Conservation (phyloP, 2,329 filamentous ascomycete species). For the Geosmithia putterillii region DNA sequence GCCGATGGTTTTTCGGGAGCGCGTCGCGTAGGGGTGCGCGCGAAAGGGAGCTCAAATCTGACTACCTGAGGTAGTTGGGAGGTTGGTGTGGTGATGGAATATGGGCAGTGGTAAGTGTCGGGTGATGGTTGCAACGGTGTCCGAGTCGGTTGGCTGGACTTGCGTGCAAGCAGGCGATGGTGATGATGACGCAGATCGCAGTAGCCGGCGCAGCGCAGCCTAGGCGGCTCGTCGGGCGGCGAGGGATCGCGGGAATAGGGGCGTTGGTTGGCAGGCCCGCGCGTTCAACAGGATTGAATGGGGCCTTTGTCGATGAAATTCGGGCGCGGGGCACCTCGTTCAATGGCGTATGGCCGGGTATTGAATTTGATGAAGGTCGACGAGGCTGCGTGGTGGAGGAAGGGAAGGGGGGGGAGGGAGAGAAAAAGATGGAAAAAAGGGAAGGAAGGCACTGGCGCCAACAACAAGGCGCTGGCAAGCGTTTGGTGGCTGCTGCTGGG, state of each 20-base stretch:
- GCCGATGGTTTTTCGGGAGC: not conserved
- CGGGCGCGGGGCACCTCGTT: not conserved
- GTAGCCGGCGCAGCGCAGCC: not conserved
- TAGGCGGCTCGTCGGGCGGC: not conserved
- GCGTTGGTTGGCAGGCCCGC: not conserved
- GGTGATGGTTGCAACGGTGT: not conserved
- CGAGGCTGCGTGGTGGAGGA: not conserved
- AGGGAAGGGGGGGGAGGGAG: not conserved
- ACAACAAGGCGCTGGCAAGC: not conserved
- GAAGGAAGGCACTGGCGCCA: not conserved
- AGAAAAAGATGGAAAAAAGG: conserved; percentile 1
- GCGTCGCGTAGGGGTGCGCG: not conserved
- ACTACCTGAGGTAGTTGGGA: not conserved
- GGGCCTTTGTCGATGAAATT: not conserved
- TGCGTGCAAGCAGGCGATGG: not conserved
- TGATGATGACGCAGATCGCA: not conserved
- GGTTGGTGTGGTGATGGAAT: not conserved
- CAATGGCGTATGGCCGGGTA: not conserved
- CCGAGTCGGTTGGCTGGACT: not conserved
- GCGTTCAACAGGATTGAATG: not conserved
- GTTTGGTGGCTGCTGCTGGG: not conserved
- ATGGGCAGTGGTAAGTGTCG: not conserved
- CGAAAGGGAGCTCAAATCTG: not conserved
- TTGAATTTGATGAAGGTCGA: not conserved
- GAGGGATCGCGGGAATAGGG: not conserved